Conservation (phyloP, 2,329 filamentous ascomycete genomes). For the Fusarium neocosmosporiellum region DNA sequence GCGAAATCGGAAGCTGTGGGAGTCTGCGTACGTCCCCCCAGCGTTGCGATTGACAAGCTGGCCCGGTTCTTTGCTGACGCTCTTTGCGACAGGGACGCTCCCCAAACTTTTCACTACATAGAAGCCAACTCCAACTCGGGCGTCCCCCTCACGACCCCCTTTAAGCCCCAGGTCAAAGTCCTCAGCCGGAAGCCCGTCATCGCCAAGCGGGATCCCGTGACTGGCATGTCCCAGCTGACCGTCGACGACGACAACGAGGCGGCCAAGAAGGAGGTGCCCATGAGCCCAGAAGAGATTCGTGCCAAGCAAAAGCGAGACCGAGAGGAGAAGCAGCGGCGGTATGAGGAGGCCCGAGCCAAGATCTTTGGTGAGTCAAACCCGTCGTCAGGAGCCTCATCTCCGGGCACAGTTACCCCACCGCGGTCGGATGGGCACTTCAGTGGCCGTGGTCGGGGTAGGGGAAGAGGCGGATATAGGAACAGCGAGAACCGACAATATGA, state of each 20-base stretch:
- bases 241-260: constrained; percentile 68
- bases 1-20: constrained; percentile 87
- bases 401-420: constrained; percentile 70
- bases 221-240: constrained; percentile 59
- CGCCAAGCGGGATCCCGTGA: constrained; percentile 66
- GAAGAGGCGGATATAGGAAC: constrained; percentile 51
- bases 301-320: constrained; percentile 81
- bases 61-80: constrained; percentile 12
- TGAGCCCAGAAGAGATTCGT: constrained; percentile 80
- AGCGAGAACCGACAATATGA: constrained; percentile 47
- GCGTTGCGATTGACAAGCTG: not conserved
- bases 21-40: constrained; percentile 75
- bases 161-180: constrained; percentile 86
- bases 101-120: constrained; percentile 80
- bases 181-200: constrained; percentile 83
- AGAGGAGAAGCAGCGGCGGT: constrained; percentile 90
- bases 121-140: constrained; percentile 65
- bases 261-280: constrained; percentile 70
- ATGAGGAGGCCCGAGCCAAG: constrained; percentile 88
- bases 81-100: constrained; percentile 69
- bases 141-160: constrained; percentile 70
- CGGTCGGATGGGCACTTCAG: constrained; percentile 48
- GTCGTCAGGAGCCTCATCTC: constrained; percentile 70
- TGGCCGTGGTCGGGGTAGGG: constrained; percentile 60
- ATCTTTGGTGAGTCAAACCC: constrained; percentile 77